Evolutionary conservation across 1,284 basidiomycete genomes (phyloP).

Genomic region (Singerocomus inundabilis): DNA sequence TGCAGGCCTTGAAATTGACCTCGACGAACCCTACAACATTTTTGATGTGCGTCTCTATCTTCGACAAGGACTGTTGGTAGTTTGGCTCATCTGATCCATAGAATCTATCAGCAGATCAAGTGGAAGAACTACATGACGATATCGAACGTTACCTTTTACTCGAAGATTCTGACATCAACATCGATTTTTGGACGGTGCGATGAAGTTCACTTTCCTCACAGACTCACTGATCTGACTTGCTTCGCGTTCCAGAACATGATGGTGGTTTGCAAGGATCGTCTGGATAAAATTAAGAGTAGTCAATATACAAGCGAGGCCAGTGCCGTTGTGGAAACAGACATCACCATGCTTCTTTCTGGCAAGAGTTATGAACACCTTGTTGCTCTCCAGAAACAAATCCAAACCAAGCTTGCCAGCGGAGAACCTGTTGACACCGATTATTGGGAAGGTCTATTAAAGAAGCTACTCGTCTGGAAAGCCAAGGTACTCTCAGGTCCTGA

Average conservation of each 20-base stretch:
- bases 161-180: constrained; percentile 81
- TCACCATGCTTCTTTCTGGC: constrained; percentile 69
- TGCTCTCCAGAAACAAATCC: constrained; percentile 82
- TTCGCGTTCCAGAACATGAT: constrained; percentile 76
- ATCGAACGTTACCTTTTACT: constrained; percentile 90
- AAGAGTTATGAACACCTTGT: constrained; percentile 85
- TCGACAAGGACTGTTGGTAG: not conserved
- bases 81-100: constrained; percentile 37
- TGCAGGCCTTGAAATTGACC: constrained; percentile 92
- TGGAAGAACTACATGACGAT: constrained; percentile 91
- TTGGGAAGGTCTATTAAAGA: constrained; percentile 92
- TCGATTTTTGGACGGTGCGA: constrained; percentile 96
- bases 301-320: constrained; percentile 63
- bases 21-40: constrained; percentile 97
- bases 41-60: constrained; percentile 63
- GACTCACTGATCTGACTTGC: constrained; percentile 8
- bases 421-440: constrained; percentile 98
- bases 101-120: constrained; percentile 86
- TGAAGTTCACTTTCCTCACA: not conserved
- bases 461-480: constrained; percentile 97
- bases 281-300: constrained; percentile 72
- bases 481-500: constrained; percentile 53
- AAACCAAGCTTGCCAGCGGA: constrained; percentile 84
- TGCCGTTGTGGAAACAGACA: constrained; percentile 79
- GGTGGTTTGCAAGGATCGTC: constrained; percentile 90